Conservation (phyloP, 2,329 filamentous ascomycete species). For the Penicillium glabrum region DNA sequence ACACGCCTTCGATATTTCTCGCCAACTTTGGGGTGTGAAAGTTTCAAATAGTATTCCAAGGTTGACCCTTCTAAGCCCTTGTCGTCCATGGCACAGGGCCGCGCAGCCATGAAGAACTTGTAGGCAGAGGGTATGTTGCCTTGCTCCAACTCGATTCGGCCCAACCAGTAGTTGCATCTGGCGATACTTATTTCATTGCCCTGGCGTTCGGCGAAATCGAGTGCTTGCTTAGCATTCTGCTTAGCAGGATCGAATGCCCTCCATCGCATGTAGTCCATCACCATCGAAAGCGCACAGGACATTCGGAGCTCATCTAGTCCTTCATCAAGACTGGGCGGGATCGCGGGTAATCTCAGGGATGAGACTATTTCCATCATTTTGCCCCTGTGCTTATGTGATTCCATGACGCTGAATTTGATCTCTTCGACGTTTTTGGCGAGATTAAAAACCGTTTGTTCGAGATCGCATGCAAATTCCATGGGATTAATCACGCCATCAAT, state of each 20-base stretch:
- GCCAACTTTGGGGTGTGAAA: background rate
- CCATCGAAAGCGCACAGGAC: background rate
- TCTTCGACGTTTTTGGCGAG: background rate
- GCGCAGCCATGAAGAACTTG: conserved; percentile 17
- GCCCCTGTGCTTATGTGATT: background rate
- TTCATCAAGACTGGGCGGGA: background rate
- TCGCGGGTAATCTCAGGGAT: background rate
- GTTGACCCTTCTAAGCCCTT: conserved; percentile 18
- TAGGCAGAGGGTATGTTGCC: conserved; percentile 15
- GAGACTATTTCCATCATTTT: background rate
- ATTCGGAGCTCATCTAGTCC: background rate
- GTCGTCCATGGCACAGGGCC: conserved; percentile 14
- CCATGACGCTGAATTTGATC: background rate
- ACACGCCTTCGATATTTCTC: background rate
- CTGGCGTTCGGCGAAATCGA: conserved; percentile 5
- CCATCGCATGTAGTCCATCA: conserved; percentile 1
- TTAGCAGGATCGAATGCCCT: conserved; percentile 6
- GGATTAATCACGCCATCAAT: background rate
- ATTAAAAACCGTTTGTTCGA: background rate
- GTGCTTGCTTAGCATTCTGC: conserved; percentile 1
- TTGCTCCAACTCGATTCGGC: conserved; percentile 21
- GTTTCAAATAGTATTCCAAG: conserved; percentile 7
- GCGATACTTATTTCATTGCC: conserved; percentile 7
- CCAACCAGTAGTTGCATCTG: conserved; percentile 29
- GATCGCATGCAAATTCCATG: background rate